Evolutionary conservation across 129 eudicot genomes (phyloP), one percentile per base, ranked within the genome.

Genomic region (Flaveria robusta): DNA sequence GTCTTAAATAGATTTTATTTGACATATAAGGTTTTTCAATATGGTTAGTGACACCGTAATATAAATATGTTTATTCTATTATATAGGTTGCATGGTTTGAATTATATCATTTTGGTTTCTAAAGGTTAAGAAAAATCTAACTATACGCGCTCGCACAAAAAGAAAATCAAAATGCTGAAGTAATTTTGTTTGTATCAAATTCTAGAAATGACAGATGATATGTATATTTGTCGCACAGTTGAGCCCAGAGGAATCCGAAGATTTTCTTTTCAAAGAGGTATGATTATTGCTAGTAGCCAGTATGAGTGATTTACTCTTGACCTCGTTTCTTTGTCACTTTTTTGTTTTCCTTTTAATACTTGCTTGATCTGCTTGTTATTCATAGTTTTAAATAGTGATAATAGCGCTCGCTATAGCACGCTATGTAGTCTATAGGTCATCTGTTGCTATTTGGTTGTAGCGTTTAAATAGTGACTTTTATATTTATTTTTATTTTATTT

Each of bases 251-350:
- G 99, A 91, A n/a, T n/a, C 99, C 50, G 99, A 94, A 86, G 99
- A 94, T 87, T 97, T 94, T 77, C 97, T 94, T 77, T 94, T 94
- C 74, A 94, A 94, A 85, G 97, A 94, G 99, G 99, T 90, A 52
- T 74, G 79, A 18, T 14, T 42, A 77, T 82, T 72, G 26, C 72
- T 49, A 37, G 5, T 72, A 72, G 13, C 55, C 15, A 37, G 18
- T 58, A 58, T 15, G 10, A 59, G 41, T 59, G 41, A 24, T 39
- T 13, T 31, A 31, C 37, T 60, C 34, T 45, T 20, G 13, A 12
- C 39, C 20, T 62, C 10, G 55, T 16, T 31, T 56, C 5, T 10
- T 9, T 31, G 70, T 19, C 39, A 23, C 16, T 42, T 18, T n/a
- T 34, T 34, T 8, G 6, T 37, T 29, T 77, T 46, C 51, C 20